Evolutionary conservation across 495 filamentous ascomycete species (phyloP).

Genomic region (Aspergillus mulundensis): DNA sequence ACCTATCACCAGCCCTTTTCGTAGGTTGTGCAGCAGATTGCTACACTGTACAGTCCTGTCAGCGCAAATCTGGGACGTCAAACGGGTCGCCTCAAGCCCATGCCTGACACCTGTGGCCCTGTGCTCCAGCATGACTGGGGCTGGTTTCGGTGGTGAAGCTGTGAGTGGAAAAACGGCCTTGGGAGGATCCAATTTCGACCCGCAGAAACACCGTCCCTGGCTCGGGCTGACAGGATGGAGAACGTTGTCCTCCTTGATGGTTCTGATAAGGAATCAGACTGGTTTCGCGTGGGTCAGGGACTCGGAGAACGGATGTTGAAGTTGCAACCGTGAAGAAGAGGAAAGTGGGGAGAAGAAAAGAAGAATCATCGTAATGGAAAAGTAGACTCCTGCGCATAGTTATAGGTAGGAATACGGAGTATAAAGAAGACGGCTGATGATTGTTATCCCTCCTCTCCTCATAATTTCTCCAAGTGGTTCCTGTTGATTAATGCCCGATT

Average conservation of each 20-base stretch:
- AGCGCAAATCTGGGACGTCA: slow-evolving; percentile 6
- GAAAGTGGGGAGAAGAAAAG: slow-evolving; percentile 8
- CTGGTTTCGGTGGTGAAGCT: slow-evolving; percentile 1
- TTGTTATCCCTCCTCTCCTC: neutral
- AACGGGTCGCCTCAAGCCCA: neutral
- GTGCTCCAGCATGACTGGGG: neutral
- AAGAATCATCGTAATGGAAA: neutral
- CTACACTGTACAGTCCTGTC: neutral
- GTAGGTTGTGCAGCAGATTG: neutral
- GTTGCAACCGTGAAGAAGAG: slow-evolving; percentile 1
- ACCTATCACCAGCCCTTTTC: neutral
- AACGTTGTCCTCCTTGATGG: neutral
- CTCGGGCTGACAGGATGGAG: neutral
- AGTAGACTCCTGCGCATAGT: no score
- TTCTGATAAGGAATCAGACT: neutral
- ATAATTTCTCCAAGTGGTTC: neutral
- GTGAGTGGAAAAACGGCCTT: slow-evolving; percentile 3
- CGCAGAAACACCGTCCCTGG: slow-evolving; percentile 3
- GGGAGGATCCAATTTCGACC: slow-evolving; percentile 6
- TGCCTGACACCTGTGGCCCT: neutral
- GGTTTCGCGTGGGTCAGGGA: slow-evolving; percentile 11
- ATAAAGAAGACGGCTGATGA: neutral
- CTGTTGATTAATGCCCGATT: slow-evolving; percentile 1
- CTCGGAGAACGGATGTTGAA: neutral
- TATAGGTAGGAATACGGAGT: no score